Conservation (phyloP, 1,284 basidiomycete genomes). For the Farysia itapuensis region DNA sequence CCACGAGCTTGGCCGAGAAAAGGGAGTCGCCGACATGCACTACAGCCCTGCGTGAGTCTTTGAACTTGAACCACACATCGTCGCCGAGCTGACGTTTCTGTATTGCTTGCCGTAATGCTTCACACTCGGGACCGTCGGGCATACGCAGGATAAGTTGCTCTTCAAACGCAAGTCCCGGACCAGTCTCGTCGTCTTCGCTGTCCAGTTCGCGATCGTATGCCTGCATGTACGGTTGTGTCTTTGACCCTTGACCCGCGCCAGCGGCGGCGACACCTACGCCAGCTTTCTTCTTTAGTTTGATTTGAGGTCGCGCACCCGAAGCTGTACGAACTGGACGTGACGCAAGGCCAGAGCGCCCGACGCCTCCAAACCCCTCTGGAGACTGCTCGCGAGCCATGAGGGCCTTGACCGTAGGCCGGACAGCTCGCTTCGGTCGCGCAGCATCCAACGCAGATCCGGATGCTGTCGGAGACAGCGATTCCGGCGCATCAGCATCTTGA, state of each 20-base stretch:
- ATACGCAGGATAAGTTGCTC: slow-evolving; percentile 94
- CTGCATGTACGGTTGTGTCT: slow-evolving; percentile 59
- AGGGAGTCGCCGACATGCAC: slow-evolving; percentile 82
- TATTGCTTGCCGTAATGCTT: slow-evolving; percentile 66
- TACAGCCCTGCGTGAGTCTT: slow-evolving; percentile 87
- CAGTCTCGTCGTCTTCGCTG: slow-evolving; percentile 80
- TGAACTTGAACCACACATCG: slow-evolving; percentile 96
- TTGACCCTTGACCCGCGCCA: slow-evolving; percentile 40
- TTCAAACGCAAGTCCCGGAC: slow-evolving; percentile 75
- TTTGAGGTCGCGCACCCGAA: slow-evolving; percentile 32
- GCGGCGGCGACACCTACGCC: slow-evolving; percentile 31
- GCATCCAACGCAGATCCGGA: slow-evolving; percentile 3
- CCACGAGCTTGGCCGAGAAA: slow-evolving; percentile 91
- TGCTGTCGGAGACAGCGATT: no score
- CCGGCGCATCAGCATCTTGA: no score
- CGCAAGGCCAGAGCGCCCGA: slow-evolving; percentile 9
- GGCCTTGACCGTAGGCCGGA: slow-evolving; percentile 31
- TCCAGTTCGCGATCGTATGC: slow-evolving; percentile 82
- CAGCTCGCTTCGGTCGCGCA: slow-evolving; percentile 26
- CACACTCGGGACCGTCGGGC: slow-evolving; percentile 71
- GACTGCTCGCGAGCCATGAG: slow-evolving; percentile 34
- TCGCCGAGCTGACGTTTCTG: slow-evolving; percentile 72
- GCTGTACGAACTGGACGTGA: slow-evolving; percentile 26
- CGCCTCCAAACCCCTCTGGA: slow-evolving; percentile 36
- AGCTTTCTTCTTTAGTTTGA: slow-evolving; percentile 42